A percentile compares a stretch with the other conserved stretches of the same genome.
Evolutionary conservation across 495 filamentous ascomycete genomes (phyloP).

Genomic region (Durotheca rogersii): DNA sequence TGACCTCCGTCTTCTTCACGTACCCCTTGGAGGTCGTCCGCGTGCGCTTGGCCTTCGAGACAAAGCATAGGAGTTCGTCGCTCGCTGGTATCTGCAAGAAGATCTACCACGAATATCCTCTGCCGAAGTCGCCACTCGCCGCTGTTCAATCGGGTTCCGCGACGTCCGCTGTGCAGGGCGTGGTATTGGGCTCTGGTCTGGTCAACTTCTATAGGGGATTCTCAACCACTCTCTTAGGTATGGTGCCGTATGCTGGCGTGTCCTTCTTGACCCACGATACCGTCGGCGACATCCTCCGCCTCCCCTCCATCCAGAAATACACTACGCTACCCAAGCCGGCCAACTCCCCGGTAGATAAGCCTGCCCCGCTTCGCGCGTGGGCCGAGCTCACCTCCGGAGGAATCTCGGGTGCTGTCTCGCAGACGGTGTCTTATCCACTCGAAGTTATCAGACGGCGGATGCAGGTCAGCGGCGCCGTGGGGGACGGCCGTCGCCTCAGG

Average conservation of each 20-base stretch:
- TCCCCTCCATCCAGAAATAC: slow-evolving; percentile 61
- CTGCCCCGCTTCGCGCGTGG: slow-evolving; percentile 67
- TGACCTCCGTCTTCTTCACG: slow-evolving; percentile 89
- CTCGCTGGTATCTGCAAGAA: slow-evolving; percentile 70
- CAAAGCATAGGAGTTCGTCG: slow-evolving; percentile 65
- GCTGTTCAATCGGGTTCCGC: slow-evolving; percentile 23
- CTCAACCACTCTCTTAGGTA: slow-evolving; percentile 81
- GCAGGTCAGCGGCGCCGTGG: slow-evolving; percentile 94
- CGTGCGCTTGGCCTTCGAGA: slow-evolving; percentile 93
- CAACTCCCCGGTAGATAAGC: slow-evolving; percentile 56
- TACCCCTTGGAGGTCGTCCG: slow-evolving; percentile 92
- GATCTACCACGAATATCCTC: slow-evolving; percentile 74
- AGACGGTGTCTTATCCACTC: slow-evolving; percentile 88
- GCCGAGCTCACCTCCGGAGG: slow-evolving; percentile 85
- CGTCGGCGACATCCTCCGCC: slow-evolving; percentile 74
- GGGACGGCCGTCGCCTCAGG: slow-evolving; percentile 75
- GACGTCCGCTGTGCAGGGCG: slow-evolving; percentile 30
- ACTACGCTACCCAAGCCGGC: slow-evolving; percentile 57
- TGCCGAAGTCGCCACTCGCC: slow-evolving; percentile 22
- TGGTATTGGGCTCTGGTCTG: slow-evolving; percentile 65
- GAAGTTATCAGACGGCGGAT: slow-evolving; percentile 90
- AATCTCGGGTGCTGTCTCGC: slow-evolving; percentile 79
- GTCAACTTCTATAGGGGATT: slow-evolving; percentile 96
- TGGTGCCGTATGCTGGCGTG: slow-evolving; percentile 94
- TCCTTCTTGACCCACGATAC: slow-evolving; percentile 98